Percentiles rank a stretch among this genome's conserved stretches.
These are phyloP conservation scores for Neoarthrinium moseri DNA, from an alignment of 2,329 filamentous ascomycete genomes.

Conservation along the genomic window DNA sequence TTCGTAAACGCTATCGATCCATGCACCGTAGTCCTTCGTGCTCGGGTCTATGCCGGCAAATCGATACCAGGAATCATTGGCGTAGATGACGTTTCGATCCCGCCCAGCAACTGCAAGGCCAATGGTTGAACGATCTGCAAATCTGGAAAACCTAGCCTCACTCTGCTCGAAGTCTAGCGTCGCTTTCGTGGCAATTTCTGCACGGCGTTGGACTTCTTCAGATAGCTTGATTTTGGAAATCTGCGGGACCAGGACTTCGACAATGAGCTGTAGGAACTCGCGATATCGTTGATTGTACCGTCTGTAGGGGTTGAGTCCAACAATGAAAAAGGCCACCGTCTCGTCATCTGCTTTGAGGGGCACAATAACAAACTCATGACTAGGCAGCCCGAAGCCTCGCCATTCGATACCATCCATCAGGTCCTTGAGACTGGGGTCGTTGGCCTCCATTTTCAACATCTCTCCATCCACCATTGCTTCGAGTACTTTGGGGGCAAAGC, in stretches of 20 bases:
- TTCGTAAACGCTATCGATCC: constrained; percentile 17
- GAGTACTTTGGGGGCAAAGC: constrained; percentile 21
- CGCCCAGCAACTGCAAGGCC: constrained; percentile 20
- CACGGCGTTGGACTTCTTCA: constrained; percentile 20
- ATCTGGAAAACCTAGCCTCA: constrained; percentile 22
- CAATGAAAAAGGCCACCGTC: constrained; percentile 19
- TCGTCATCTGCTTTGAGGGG: constrained; percentile 17
- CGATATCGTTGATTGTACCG: constrained; percentile 17
- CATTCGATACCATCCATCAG: constrained; percentile 16
- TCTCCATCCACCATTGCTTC: constrained; percentile 14
- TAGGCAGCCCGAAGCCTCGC: constrained; percentile 15
- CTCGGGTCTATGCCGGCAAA: constrained; percentile 19
- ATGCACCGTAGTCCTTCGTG: constrained; percentile 13
- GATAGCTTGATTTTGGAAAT: constrained; percentile 18
- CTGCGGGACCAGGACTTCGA: constrained; percentile 20
- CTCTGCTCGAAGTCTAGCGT: constrained; percentile 19
- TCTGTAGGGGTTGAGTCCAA: constrained; percentile 23
- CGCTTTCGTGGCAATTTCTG: constrained; percentile 20
- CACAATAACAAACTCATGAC: constrained; percentile 19
- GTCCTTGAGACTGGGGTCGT: constrained; percentile 12
- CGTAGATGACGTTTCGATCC: constrained; percentile 21
- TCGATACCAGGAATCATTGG: constrained; percentile 24
- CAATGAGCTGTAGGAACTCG: constrained; percentile 19
- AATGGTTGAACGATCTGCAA: constrained; percentile 23
- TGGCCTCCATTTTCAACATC: constrained; percentile 16